Evolutionary conservation across 2,329 filamentous ascomycete species (phyloP).

Genomic region (Colletotrichum coccodes): DNA sequence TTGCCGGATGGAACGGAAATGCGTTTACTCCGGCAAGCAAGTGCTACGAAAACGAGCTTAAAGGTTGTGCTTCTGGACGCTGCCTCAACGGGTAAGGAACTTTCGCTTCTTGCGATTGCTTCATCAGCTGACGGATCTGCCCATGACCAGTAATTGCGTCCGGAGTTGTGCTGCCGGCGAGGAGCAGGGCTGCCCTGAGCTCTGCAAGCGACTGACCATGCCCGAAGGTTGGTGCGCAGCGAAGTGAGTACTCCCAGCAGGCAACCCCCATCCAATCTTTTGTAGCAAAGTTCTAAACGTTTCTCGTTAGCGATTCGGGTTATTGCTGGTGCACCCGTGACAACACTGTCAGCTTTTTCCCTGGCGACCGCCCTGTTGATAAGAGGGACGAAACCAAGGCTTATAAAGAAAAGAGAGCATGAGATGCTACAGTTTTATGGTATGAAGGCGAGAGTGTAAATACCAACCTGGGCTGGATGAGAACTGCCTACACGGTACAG

Average conservation of each 20-base stretch:
- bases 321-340: not conserved
- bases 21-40: not conserved
- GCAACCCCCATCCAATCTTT: too few relatives aligned
- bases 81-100: not conserved
- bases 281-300: not conserved
- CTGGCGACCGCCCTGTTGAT: not conserved
- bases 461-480: too few relatives aligned
- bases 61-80: not conserved
- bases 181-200: not conserved
- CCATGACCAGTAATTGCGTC: not conserved
- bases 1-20: not conserved
- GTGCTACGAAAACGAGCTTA: not conserved
- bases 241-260: too few relatives aligned
- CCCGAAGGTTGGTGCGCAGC: not conserved
- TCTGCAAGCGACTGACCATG: not conserved
- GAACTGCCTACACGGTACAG: too few relatives aligned
- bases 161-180: not conserved
- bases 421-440: too few relatives aligned
- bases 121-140: not conserved
- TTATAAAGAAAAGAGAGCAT: too few relatives aligned
- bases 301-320: not conserved
- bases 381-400: not conserved
- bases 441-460: too few relatives aligned
- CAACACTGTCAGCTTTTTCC: not conserved
- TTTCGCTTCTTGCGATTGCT: not conserved